Evolutionary conservation across 192 early-diverging fungal species (phyloP), one percentile per base, ranked within the genome.

Genomic region (Coemansia sp.): DNA sequence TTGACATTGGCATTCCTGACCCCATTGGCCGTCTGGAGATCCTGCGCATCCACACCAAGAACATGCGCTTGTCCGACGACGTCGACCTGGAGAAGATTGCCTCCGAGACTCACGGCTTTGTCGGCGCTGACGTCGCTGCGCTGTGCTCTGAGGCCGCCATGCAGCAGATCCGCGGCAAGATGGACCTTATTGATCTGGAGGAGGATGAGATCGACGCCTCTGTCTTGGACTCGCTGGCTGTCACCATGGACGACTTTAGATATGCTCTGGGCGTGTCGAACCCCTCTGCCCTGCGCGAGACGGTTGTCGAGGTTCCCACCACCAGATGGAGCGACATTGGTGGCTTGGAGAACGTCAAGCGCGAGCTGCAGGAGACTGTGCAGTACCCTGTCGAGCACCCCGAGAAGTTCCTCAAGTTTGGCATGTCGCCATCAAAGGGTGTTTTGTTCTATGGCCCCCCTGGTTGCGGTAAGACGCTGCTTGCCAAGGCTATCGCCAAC

Each of bases 161-260:
- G 95, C 96, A 98, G 84, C 96, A 98, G 84, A 99, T 98, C 69
- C 94, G 96, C 70, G 97, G 96, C 75, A 99, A 98, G 89, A 98
- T 98, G 96, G 96, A 99, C 64, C 82, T 91, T 41, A 98, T 99
- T 80, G 97, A 98, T 73, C 83, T 98, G 4, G 97, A 99, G 62
- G 96, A 99, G 68, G 97, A 98, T 31, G 95, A 94, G 46, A 98
- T 99, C 67, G 97, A 98, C 70, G 96, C 96, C 37, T 94, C 96
- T 71, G 93, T 98, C 40, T 85, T 99, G 37, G 95, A 98, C 78
- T 91, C 89, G 17, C 84, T 99, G 62, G 95, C 97, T 13, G 95
- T 99, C 21, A 93, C 96, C 36, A 95, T 94, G 94, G 96, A 96
- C 67, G 96, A 99, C 90, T 99, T 99, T 80, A 85, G 91, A 68